Percentiles rank a stretch among this genome's conserved stretches.
These are phyloP conservation scores for Penicillium hordei DNA, from an alignment of 2,329 filamentous ascomycete species.

Conservation along the genomic window DNA sequence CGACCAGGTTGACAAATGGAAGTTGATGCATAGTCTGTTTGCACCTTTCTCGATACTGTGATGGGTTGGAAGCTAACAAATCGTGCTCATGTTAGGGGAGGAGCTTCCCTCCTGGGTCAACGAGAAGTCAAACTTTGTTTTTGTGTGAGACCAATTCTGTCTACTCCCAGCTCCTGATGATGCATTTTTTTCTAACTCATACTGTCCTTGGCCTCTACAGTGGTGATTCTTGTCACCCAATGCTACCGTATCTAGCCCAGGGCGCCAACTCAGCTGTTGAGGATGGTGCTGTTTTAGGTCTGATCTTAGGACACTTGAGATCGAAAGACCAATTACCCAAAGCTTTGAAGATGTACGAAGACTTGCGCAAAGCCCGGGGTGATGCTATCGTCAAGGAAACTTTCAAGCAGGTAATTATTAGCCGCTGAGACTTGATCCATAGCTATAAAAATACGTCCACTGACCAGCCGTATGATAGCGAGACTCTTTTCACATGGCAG, in stretches of 20 bases:
- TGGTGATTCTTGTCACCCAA: constrained; percentile 64
- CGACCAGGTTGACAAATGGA: constrained; percentile 65
- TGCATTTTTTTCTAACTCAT: background rate
- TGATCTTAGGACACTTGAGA: constrained; percentile 54
- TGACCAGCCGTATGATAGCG: constrained; percentile 37
- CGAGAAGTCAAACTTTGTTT: constrained; percentile 51
- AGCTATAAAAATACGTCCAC: background rate
- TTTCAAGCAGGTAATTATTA: constrained; percentile 48
- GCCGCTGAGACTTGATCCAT: background rate
- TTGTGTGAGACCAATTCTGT: constrained; percentile 26
- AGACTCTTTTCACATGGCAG: constrained; percentile 53
- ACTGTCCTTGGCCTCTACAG: background rate
- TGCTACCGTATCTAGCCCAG: constrained; percentile 64
- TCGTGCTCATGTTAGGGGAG: background rate
- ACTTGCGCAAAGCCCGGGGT: background rate
- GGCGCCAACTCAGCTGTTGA: constrained; percentile 68
- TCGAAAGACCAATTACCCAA: constrained; percentile 46
- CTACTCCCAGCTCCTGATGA: background rate
- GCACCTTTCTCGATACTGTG: background rate
- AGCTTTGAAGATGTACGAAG: constrained; percentile 42
- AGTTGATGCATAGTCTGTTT: constrained; percentile 54
- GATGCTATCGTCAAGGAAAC: constrained; percentile 62
- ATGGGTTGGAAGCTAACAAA: background rate
- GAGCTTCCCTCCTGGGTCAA: constrained; percentile 44
- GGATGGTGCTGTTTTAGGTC: constrained; percentile 65